Evolutionary conservation across 2,329 filamentous ascomycete genomes (phyloP).

Genomic region (Trichothecium roseum): DNA sequence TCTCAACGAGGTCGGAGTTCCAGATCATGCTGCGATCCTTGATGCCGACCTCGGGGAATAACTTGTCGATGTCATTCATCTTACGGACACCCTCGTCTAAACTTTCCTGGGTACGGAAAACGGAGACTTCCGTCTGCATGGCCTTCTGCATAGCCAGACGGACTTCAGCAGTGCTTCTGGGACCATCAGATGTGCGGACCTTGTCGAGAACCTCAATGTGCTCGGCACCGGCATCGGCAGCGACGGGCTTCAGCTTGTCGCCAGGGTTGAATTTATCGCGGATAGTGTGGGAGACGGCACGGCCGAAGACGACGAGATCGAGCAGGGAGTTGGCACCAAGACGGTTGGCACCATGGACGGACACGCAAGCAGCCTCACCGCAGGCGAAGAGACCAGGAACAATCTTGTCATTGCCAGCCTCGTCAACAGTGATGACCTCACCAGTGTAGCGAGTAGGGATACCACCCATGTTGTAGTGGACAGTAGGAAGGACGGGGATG

Average conservation of each 20-base stretch:
- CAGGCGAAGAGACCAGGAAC: conserved; percentile 94
- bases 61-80: conserved; percentile 74
- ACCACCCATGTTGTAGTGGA: conserved; percentile 99
- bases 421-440: conserved; percentile 85
- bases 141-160: conserved; percentile 91
- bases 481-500: conserved; percentile 90
- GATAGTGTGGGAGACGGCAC: conserved; percentile 94
- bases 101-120: conserved; percentile 90
- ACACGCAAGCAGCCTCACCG: conserved; percentile 94
- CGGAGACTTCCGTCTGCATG: conserved; percentile 95
- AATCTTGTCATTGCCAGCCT: conserved; percentile 78
- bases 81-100: conserved; percentile 87
- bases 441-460: conserved; percentile 96
- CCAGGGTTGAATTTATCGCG: conserved; percentile 87
- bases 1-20: conserved; percentile 97
- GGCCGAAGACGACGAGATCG: conserved; percentile 94
- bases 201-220: conserved; percentile 80
- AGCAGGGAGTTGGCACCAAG: conserved; percentile 97
- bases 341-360: conserved; percentile 95
- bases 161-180: conserved; percentile 81
- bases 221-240: conserved; percentile 78
- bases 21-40: conserved; percentile 99
- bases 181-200: conserved; percentile 71
- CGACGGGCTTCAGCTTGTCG: conserved; percentile 65
- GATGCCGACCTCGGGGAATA: conserved; percentile 76